Evolutionary conservation across 345 rosid genomes (phyloP).

Genomic region (Clarkia xantiana): DNA sequence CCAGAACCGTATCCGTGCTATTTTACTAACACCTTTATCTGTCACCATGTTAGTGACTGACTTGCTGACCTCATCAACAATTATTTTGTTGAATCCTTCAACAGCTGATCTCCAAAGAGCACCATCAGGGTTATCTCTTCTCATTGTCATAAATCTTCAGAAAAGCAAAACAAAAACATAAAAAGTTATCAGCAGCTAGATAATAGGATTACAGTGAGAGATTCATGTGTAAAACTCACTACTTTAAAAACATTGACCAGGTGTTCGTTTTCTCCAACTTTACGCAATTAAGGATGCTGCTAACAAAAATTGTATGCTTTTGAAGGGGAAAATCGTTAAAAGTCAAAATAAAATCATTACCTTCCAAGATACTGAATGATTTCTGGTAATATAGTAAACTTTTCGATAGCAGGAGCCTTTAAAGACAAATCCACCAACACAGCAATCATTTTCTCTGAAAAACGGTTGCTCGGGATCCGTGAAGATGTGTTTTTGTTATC

Average conservation of each 20-base stretch:
- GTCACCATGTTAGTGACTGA: constrained; percentile 19
- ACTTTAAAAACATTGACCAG: too few species aligned
- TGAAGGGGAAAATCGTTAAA: neutral
- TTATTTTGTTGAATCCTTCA: constrained; percentile 73
- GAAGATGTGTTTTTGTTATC: constrained; percentile 16
- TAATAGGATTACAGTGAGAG: too few species aligned
- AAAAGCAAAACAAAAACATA: constrained; percentile 3
- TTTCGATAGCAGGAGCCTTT: constrained; percentile 54
- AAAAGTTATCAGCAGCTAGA: too few species aligned
- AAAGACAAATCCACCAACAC: constrained; percentile 61
- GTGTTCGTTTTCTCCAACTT: too few species aligned
- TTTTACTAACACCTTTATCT: constrained; percentile 40
- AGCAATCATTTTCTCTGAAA: constrained; percentile 73
- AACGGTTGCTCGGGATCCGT: constrained; percentile 31
- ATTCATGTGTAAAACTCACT: too few species aligned
- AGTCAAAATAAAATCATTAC: constrained; percentile 22
- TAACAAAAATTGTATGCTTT: too few species aligned
- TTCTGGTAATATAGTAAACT: constrained; percentile 60
- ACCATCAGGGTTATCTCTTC: constrained; percentile 92
- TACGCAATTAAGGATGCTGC: too few species aligned
- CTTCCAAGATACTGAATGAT: constrained; percentile 75
- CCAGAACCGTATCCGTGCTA: constrained; percentile 71
- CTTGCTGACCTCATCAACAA: constrained; percentile 48
- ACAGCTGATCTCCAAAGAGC: constrained; percentile 87
- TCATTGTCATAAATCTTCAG: constrained; percentile 76